A percentile compares a stretch with the other conserved stretches of the same genome.
Conservation (phyloP, 116 monocot genomes). For the Trichopus zeylanicus region DNA sequence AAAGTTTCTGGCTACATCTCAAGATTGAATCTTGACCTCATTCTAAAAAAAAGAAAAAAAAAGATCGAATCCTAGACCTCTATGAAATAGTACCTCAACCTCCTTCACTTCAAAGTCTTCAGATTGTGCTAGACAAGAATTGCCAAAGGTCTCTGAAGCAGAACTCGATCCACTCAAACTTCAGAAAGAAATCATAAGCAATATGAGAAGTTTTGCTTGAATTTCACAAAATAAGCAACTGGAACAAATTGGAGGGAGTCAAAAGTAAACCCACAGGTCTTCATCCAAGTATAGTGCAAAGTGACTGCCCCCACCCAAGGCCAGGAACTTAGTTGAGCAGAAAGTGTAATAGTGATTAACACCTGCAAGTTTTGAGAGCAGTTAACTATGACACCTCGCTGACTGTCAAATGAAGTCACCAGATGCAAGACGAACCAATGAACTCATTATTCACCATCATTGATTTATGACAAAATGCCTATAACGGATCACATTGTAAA, state of each 20-base stretch:
- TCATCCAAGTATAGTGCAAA: slow-evolving; percentile 92
- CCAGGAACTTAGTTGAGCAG: slow-evolving; percentile 74
- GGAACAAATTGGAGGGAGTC: neutral
- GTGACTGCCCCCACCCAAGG: slow-evolving; percentile 90
- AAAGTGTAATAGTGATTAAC: slow-evolving; percentile 84
- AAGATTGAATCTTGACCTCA: too few species aligned
- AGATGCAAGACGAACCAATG: too few species aligned
- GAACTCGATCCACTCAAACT: slow-evolving; percentile 91
- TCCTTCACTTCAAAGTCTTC: slow-evolving; percentile 85
- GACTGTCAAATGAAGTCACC: neutral
- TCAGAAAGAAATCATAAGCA: slow-evolving; percentile 4
- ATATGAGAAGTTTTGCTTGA: neutral
- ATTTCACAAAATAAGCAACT: neutral
- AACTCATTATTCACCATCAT: too few species aligned
- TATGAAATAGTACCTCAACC: slow-evolving; percentile 59
- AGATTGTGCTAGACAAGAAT: slow-evolving; percentile 80
- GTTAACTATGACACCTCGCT: neutral
- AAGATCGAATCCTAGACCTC: too few species aligned
- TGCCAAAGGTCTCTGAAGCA: slow-evolving; percentile 85
- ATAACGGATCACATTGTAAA: too few species aligned
- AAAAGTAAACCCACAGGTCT: slow-evolving; percentile 74
- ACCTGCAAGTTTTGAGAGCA: slow-evolving; percentile 39
- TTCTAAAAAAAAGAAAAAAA: neutral
- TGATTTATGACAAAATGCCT: too few species aligned
- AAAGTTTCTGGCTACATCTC: too few species aligned